Base-by-base conservation (phyloP, 768 basidiomycete species). In the Tricholoma furcatifolium region DNA sequence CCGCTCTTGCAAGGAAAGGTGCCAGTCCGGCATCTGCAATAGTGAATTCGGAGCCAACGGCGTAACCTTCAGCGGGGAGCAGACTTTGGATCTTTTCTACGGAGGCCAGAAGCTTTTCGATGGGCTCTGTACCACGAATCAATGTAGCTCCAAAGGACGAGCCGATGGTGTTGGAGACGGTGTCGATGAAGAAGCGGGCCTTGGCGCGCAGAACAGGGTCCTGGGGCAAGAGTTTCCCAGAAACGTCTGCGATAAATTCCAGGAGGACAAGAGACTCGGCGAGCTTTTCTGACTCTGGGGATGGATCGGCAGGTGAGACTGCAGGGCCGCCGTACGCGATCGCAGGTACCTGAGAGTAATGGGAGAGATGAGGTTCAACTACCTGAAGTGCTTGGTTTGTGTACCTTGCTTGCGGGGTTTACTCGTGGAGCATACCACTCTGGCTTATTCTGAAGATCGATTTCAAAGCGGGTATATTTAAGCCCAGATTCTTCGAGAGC, bases 351-450 rank as follows among this genome's bases (percentile, higher is more conserved):
- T 57, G 38, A 7, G 38, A 17, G 18, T 12, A 18, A 39, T 12
- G 17, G 17, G 15, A 7, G 3, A n/a, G 38, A 8, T 18, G 7
- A n/a, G 15, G 38, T n/a, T 39, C 38, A 1, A 39, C 14, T 39
- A 50, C 24, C 17, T 12, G 11, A 21, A 4, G 10, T 11, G n/a
- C 11, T 21, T 15, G 14, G n/a, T 23, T n/a, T 38, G 61, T 62
- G 14, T 59, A 83, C 85, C 77, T 86, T 87, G 69, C 79, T 79
- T 0, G 78, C 83, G 1, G 81, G 81, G 67, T 88, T 88, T 35
- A 88, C 78, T 53, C 81, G 76, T 0, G 78, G 74, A 0, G 79
- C 79, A 61, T 84, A 87, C 85, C 85, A 87, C 45, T 77, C 81
- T 1, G 85, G 85, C 68, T 88, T 88, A 70, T 84, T 82, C 57